Evolutionary conservation across 768 basidiomycete species (phyloP).

Genomic region (Lactarius evosmus): DNA sequence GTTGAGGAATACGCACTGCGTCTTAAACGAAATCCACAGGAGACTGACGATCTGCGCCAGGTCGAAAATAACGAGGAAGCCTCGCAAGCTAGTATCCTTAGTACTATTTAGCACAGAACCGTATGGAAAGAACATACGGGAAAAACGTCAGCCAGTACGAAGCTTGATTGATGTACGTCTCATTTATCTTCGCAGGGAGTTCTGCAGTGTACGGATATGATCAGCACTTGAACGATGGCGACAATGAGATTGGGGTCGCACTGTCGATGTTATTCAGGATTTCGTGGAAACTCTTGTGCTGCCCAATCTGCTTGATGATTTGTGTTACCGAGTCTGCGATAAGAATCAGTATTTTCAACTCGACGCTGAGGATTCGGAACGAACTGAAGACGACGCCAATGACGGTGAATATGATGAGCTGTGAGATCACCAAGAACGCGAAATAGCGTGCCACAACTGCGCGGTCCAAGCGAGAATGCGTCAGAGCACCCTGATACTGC

Average conservation of each 20-base stretch:
- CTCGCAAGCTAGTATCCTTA: slow-evolving; percentile 62
- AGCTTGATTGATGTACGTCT: slow-evolving; percentile 86
- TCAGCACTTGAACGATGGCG: not conserved
- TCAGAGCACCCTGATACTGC: slow-evolving; percentile 65
- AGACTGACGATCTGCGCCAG: slow-evolving; percentile 94
- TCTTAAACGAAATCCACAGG: slow-evolving; percentile 79
- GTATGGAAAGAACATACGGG: slow-evolving; percentile 55
- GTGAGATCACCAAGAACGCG: slow-evolving; percentile 89
- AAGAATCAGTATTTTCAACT: slow-evolving; percentile 9
- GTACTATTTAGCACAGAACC: not conserved
- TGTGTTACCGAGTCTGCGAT: slow-evolving; percentile 37
- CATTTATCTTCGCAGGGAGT: slow-evolving; percentile 70
- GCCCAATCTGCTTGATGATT: slow-evolving; percentile 47
- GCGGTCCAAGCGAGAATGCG: slow-evolving; percentile 80
- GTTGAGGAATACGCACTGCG: slow-evolving; percentile 49
- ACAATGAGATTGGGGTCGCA: slow-evolving; percentile 29
- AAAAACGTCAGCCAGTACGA: slow-evolving; percentile 94
- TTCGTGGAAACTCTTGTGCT: slow-evolving; percentile 43
- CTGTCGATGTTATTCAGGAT: slow-evolving; percentile 48
- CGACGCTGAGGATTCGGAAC: slow-evolving; percentile 32
- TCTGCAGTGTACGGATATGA: slow-evolving; percentile 40
- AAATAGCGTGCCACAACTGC: slow-evolving; percentile 92
- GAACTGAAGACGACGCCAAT: slow-evolving; percentile 85
- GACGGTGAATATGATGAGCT: slow-evolving; percentile 90
- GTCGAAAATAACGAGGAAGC: slow-evolving; percentile 93